Percentiles rank a stretch among this genome's conserved stretches.
Evolutionary conservation across 2,329 filamentous ascomycete genomes (phyloP).

Genomic region (Orbilia ellipsospora): DNA sequence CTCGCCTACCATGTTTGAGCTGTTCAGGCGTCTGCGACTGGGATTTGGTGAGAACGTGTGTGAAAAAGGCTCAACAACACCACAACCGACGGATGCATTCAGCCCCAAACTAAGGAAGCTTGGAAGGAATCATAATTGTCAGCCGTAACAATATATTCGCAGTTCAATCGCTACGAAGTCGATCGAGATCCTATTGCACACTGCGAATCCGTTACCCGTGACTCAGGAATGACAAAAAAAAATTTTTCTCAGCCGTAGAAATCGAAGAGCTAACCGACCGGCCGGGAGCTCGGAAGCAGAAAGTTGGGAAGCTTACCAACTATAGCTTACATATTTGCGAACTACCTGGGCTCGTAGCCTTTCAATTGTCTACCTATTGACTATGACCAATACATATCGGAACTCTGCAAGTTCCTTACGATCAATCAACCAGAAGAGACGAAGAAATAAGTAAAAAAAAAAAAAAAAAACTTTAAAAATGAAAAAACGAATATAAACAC

Average conservation of each 20-base stretch:
- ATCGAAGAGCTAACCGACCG: background rate
- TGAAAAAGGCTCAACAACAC: constrained; percentile 13
- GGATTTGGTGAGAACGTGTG: background rate
- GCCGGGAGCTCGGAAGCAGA: background rate
- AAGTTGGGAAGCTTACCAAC: background rate
- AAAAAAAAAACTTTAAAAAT: background rate
- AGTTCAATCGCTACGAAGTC: background rate
- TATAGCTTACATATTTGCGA: background rate
- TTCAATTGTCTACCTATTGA: background rate
- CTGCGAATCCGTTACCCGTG: background rate
- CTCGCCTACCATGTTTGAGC: background rate
- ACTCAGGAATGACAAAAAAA: constrained; percentile 4
- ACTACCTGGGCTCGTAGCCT: background rate
- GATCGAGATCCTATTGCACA: background rate
- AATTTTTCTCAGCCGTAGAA: background rate
- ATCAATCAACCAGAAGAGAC: background rate
- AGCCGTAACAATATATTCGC: background rate
- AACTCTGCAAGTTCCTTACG: background rate
- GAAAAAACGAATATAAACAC: background rate
- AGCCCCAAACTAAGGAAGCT: constrained; percentile 4
- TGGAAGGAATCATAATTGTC: background rate
- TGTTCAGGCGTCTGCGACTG: background rate
- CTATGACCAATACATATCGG: no score
- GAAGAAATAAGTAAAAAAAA: background rate
- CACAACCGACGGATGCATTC: constrained; percentile 6